Conservation (phyloP, 1,284 basidiomycete species). For the Apiotrichum gamsii region DNA sequence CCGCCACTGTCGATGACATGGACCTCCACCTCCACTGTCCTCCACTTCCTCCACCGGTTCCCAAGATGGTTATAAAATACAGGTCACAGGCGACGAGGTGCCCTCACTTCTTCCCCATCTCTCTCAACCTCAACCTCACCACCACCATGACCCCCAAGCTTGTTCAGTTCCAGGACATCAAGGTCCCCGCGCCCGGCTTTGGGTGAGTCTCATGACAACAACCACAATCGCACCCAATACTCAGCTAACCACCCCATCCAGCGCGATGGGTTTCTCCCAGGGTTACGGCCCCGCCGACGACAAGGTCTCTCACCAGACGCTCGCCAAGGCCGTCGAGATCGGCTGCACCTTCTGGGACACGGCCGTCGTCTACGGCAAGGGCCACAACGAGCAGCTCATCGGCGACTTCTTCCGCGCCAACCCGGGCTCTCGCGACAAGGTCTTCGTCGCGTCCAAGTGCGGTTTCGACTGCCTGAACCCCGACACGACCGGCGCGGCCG, state of each 20-base stretch:
- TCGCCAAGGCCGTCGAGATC: conserved; percentile 30
- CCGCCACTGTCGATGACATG: too few relatives aligned
- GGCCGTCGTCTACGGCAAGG: conserved; percentile 32
- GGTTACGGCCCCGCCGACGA: conserved; percentile 24
- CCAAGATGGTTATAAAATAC: too few relatives aligned
- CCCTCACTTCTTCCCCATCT: neutral
- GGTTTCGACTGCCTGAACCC: too few relatives aligned
- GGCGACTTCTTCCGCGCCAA: conserved; percentile 40
- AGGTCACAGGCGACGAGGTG: neutral
- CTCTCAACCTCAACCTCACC: neutral
- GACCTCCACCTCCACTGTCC: too few relatives aligned
- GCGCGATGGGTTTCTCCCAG: conserved; percentile 24
- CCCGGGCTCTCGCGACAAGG: conserved; percentile 33
- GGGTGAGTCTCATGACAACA: conserved; percentile 27
- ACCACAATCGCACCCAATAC: too few relatives aligned
- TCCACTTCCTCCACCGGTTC: too few relatives aligned
- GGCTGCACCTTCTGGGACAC: conserved; percentile 44
- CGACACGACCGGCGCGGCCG: too few relatives aligned
- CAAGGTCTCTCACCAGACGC: conserved; percentile 16
- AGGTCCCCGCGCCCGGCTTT: conserved; percentile 31
- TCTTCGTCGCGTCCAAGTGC: conserved; percentile 47
- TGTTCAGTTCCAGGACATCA: conserved; percentile 26
- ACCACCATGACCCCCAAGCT: conserved; percentile 11
- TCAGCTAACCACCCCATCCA: conserved; percentile 7
- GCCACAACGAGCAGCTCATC: conserved; percentile 45